Percentiles rank a stretch among this genome's conserved stretches.
Conservation (phyloP, 352 stramenopile species). For the Globisporangium echinulatum region DNA sequence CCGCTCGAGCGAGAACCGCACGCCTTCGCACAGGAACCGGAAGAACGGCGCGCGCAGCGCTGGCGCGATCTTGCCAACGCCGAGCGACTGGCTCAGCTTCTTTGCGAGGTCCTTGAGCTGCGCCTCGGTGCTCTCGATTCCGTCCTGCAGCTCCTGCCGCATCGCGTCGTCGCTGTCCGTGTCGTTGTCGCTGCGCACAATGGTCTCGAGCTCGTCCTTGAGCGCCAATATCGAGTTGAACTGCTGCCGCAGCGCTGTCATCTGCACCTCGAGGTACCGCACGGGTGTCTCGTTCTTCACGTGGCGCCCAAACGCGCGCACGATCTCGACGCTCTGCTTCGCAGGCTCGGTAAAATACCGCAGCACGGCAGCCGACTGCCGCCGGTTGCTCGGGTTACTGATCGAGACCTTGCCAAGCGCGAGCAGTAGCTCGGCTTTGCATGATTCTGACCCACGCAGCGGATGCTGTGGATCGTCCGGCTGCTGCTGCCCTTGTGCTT, state of each 20-base stretch:
- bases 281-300: constrained; percentile 70
- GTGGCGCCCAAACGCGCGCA: constrained; percentile 77
- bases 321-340: constrained; percentile 51
- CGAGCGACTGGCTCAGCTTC: constrained; percentile 75
- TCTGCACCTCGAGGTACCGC: constrained; percentile 85
- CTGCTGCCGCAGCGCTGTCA: constrained; percentile 70
- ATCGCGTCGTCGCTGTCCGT: constrained; percentile 26
- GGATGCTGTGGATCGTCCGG: too few species aligned
- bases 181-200: constrained; percentile 19
- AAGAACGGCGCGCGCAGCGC: constrained; percentile 71
- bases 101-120: constrained; percentile 72
- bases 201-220: constrained; percentile 43
- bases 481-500: constrained; percentile 18
- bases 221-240: constrained; percentile 56
- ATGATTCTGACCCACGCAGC: neutral
- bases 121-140: constrained; percentile 33
- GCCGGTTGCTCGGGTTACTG: constrained; percentile 80
- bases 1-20: constrained; percentile 62
- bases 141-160: constrained; percentile 49
- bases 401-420: constrained; percentile 65
- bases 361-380: constrained; percentile 67
- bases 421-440: constrained; percentile 61
- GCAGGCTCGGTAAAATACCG: constrained; percentile 51
- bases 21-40: constrained; percentile 75
- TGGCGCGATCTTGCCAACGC: constrained; percentile 61